These are phyloP conservation scores for Galeopsis tetrahit DNA, from an alignment of 257 asterid genomes.

Conservation along the genomic window DNA sequence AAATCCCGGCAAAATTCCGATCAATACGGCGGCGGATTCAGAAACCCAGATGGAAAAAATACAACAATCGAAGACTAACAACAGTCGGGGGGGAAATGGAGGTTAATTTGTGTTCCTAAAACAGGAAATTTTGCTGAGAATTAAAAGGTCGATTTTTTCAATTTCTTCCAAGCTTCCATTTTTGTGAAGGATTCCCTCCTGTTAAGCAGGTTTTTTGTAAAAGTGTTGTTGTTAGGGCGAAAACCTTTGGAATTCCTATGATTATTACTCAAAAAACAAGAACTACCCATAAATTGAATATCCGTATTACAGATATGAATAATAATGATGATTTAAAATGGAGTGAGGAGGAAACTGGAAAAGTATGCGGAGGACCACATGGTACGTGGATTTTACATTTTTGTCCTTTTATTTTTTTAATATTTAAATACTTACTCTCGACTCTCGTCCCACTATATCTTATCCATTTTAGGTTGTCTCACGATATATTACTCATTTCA, in stretches of 20 bases:
- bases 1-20: conserved; percentile 33
- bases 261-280: conserved; percentile 28
- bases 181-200: conserved; percentile 19
- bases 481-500: too few relatives aligned
- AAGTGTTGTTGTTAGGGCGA: conserved; percentile 16
- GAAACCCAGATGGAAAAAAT: conserved; percentile 10
- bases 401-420: conserved; percentile 25
- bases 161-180: conserved; percentile 10
- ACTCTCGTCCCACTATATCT: too few relatives aligned
- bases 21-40: conserved; percentile 9
- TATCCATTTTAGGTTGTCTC: too few relatives aligned
- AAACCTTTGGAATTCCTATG: conserved; percentile 31
- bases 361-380: conserved; percentile 38
- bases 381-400: conserved; percentile 21
- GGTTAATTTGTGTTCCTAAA: conserved; percentile 26
- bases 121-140: conserved; percentile 3
- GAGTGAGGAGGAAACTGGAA: background rate
- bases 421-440: background rate
- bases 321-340: conserved; percentile 19
- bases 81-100: conserved; percentile 26
- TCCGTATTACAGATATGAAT: conserved; percentile 23
- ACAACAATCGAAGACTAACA: background rate
- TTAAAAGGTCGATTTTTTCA: conserved; percentile 17
- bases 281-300: conserved; percentile 30
- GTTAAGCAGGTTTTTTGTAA: background rate